Percentiles rank a stretch among this genome's conserved stretches.
Evolutionary conservation across 139 green algal species (phyloP).

Genomic region (Coccomyxa sp.): DNA sequence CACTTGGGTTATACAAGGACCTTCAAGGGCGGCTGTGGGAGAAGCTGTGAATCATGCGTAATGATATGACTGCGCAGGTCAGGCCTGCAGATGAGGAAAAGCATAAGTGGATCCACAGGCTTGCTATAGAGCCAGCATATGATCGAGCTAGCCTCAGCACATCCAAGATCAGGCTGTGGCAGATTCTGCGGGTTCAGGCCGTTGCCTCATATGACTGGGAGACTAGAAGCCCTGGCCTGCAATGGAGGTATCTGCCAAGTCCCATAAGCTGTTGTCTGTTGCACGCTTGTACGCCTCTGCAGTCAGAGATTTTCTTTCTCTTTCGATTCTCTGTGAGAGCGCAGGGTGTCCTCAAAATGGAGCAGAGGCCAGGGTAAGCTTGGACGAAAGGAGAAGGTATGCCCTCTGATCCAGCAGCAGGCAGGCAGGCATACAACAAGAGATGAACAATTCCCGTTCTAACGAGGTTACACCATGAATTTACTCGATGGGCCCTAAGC

Average conservation of each 20-base stretch:
- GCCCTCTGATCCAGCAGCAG: not conserved
- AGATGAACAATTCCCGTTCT: not conserved
- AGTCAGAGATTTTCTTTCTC: not conserved
- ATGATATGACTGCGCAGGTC: not conserved
- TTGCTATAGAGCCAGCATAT: not conserved
- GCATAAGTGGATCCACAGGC: not conserved
- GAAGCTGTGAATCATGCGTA: not conserved
- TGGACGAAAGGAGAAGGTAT: not conserved
- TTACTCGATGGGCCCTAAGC: not conserved
- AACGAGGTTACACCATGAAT: not conserved
- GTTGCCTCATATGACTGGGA: not conserved
- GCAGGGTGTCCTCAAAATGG: not conserved
- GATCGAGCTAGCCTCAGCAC: not conserved
- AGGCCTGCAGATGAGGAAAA: not conserved
- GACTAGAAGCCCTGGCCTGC: not conserved
- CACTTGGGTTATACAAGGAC: not conserved
- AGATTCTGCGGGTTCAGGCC: not conserved
- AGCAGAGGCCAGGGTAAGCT: not conserved
- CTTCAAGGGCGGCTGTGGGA: not conserved
- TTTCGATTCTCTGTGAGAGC: too few species aligned
- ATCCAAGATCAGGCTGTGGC: not conserved
- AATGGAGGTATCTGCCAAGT: not conserved
- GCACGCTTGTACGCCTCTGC: not conserved
- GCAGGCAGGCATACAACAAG: too few species aligned
- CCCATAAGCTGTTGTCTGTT: not conserved